Conservation (phyloP, 2,329 filamentous ascomycete species). For the Alternaria atra region DNA sequence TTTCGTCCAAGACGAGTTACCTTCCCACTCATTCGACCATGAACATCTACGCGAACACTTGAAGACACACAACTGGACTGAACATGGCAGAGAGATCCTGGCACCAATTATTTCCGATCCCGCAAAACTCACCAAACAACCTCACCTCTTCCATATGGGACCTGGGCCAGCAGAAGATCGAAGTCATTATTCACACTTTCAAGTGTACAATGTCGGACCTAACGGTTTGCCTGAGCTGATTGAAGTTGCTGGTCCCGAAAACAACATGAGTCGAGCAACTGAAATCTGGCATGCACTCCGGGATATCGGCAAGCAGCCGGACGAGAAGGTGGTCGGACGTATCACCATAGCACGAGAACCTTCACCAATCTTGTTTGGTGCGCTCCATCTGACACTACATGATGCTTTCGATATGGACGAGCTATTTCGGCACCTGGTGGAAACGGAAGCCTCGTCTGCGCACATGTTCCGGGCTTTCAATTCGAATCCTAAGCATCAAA, state of each 20-base stretch:
- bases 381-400: conserved; percentile 66
- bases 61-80: conserved; percentile 54
- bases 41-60: conserved; percentile 58
- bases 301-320: conserved; percentile 49
- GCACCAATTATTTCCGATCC: conserved; percentile 55
- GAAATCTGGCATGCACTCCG: conserved; percentile 44
- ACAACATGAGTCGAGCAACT: conserved; percentile 46
- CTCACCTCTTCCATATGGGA: conserved; percentile 54
- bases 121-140: conserved; percentile 54
- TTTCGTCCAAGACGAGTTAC: conserved; percentile 53
- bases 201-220: conserved; percentile 65
- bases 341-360: conserved; percentile 70
- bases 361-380: conserved; percentile 67
- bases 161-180: conserved; percentile 55
- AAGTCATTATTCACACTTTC: conserved; percentile 60
- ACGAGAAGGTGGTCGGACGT: conserved; percentile 61
- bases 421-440: conserved; percentile 64
- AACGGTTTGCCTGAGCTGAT: conserved; percentile 56
- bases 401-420: conserved; percentile 70
- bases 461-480: conserved; percentile 63
- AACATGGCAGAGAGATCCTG: conserved; percentile 53
- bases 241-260: conserved; percentile 43
- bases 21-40: conserved; percentile 52
- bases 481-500: conserved; percentile 58
- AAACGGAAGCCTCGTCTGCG: conserved; percentile 56